phyloP scores from a whole-genome alignment of 2,329 filamentous ascomycete species.

The Penicillium crustosum region DNA sequence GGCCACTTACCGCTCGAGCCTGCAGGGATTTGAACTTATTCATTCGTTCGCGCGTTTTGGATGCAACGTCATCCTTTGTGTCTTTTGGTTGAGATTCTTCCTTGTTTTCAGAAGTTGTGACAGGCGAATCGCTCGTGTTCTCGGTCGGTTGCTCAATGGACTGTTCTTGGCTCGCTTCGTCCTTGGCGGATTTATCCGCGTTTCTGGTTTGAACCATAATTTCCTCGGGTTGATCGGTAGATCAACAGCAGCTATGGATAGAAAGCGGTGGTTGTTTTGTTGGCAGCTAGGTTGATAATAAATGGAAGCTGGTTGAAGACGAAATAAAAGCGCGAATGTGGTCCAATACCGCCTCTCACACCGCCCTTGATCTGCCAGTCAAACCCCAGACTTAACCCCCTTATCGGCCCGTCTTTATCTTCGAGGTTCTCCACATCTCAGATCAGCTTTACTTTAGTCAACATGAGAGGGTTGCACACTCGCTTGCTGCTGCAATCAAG shows the following conservation, averaged over 20 bases:
- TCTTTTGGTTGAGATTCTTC: conserved; percentile 3
- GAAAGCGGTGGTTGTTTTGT: background rate
- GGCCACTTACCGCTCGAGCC: conserved; percentile 63
- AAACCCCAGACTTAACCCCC: conserved; percentile 20
- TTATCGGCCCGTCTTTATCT: conserved; percentile 20
- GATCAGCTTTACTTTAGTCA: conserved; percentile 3
- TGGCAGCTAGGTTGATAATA: background rate
- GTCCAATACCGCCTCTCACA: conserved; percentile 15
- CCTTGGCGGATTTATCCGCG: conserved; percentile 16
- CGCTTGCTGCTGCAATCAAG: background rate
- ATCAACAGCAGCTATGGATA: background rate
- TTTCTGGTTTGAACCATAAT: conserved; percentile 22
- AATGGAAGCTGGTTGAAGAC: conserved; percentile 11
- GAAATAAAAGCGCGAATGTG: conserved; percentile 14
- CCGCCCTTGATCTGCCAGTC: conserved; percentile 19
- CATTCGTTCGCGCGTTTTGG: conserved; percentile 60
- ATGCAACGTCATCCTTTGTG: conserved; percentile 28
- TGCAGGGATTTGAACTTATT: conserved; percentile 86
- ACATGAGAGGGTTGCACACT: conserved; percentile 11
- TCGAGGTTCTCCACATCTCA: conserved; percentile 21
- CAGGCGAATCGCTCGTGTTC: conserved; percentile 9
- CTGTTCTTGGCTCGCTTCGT: conserved; percentile 11
- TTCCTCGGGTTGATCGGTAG: background rate
- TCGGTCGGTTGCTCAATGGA: conserved; percentile 13
- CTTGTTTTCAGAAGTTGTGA: conserved; percentile 11